These are phyloP conservation scores for Globisporangium viniferum DNA, from an alignment of 352 stramenopile genomes.

Conservation along the genomic window DNA sequence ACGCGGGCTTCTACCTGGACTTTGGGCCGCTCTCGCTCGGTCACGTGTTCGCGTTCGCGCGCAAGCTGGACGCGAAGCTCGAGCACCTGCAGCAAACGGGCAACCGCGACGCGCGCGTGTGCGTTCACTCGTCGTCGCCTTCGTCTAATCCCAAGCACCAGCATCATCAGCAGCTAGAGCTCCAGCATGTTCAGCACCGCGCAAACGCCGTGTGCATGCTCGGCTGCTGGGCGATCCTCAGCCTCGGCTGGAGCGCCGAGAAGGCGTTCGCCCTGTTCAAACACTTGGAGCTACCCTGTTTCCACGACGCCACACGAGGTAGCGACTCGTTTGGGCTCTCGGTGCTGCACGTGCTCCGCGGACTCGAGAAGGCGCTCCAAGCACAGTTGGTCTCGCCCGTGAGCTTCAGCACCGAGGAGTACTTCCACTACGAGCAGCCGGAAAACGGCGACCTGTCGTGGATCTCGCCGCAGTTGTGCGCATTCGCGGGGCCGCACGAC, in stretches of 20 bases:
- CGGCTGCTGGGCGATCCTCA: slow-evolving; percentile 69
- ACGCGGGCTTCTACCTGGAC: slow-evolving; percentile 95
- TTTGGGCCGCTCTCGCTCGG: slow-evolving; percentile 94
- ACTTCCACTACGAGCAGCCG: slow-evolving; percentile 19
- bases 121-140: slow-evolving; percentile 11
- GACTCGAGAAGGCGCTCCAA: slow-evolving; percentile 48
- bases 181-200: slow-evolving; percentile 44
- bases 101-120: slow-evolving; percentile 65
- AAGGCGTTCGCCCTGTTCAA: slow-evolving; percentile 56
- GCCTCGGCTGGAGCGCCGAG: slow-evolving; percentile 47
- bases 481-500: slow-evolving; percentile 33
- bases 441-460: slow-evolving; percentile 31
- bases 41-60: slow-evolving; percentile 87
- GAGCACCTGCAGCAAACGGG: slow-evolving; percentile 13
- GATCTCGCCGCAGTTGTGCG: slow-evolving; percentile 26
- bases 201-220: slow-evolving; percentile 91
- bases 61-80: slow-evolving; percentile 68
- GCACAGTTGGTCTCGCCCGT: slow-evolving; percentile 84
- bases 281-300: slow-evolving; percentile 26
- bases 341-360: slow-evolving; percentile 26
- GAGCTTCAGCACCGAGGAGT: slow-evolving; percentile 17
- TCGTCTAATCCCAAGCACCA: not conserved
- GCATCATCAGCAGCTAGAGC: not conserved
- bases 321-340: slow-evolving; percentile 26
- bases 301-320: slow-evolving; percentile 28